phyloP scores from a whole-genome alignment of 805 yeast species.

The Torulaspora delbrueckii region DNA sequence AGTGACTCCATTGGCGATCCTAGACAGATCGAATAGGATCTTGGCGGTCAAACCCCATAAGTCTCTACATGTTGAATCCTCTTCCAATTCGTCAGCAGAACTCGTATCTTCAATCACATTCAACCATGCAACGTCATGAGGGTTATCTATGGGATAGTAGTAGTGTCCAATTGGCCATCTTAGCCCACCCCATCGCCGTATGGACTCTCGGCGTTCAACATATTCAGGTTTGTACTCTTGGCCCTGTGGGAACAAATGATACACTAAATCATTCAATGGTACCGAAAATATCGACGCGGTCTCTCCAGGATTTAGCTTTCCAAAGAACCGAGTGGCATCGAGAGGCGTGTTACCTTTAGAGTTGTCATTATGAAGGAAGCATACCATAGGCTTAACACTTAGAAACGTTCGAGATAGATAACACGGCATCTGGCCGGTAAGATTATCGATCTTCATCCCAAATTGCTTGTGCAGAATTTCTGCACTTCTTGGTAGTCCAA shows the following conservation, averaged over 20 bases:
- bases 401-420: constrained; percentile 77
- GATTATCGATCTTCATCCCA: constrained; percentile 56
- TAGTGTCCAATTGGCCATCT: constrained; percentile 62
- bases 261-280: constrained; percentile 57
- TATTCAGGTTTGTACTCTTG: constrained; percentile 31
- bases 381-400: constrained; percentile 78
- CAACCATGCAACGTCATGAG: constrained; percentile 59
- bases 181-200: constrained; percentile 64
- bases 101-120: constrained; percentile 55
- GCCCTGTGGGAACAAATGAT: constrained; percentile 10
- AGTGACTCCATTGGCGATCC: constrained; percentile 43
- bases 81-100: constrained; percentile 46
- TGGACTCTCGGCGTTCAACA: constrained; percentile 29
- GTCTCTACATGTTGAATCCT: constrained; percentile 47
- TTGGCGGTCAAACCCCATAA: constrained; percentile 84
- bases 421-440: constrained; percentile 60
- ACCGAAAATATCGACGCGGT: constrained; percentile 65
- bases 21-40: constrained; percentile 66
- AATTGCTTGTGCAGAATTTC: constrained; percentile 38
- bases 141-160: constrained; percentile 52
- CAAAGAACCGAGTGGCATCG: constrained; percentile 28
- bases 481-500: constrained; percentile 59
- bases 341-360: constrained; percentile 32
- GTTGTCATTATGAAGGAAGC: constrained; percentile 44
- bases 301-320: constrained; percentile 70